Evolutionary conservation across 192 early-diverging fungal genomes (phyloP), one percentile per base, ranked within the genome.

Genomic region (Backusella tuberculispora): DNA sequence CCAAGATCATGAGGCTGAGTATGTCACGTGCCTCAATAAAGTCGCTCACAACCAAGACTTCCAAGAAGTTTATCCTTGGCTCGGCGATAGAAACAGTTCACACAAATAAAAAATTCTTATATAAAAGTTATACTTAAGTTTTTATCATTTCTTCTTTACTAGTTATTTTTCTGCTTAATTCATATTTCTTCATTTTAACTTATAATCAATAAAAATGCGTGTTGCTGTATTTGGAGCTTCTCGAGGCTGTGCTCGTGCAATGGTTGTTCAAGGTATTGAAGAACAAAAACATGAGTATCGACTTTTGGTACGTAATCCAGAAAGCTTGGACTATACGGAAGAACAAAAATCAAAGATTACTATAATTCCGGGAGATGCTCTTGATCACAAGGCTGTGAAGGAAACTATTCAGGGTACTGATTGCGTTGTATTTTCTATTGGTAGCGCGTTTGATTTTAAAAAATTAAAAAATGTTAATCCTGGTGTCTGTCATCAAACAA

Each of bases 331-430:
- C 21, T 86, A 79, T 73, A 82, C 78, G 6, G 50, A 72, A 2
- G 85, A 80, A 38, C 75, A 86, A 69, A 69, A 78, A 13, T 29
- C 42, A 43, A 78, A 74, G 50, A 72, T 86, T 6, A 76, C 63
- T 9, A 68, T 81, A 5, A 56, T 86, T 66, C 71, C 83, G 74
- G 85, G 85, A 70, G 80, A 84, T 45, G 84, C 84, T 0, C n/a
- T 72, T 34, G 66, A 71, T 63, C 72, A 72, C 37, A 64, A 74
- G 13, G 83, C 76, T 37, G 70, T 84, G 19, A 75, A 73, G 29
- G 67, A 48, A 63, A 64, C 85, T 41, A 76, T 86, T 45, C 71
- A 74, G 14, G 76, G 78, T 38, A 74, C 80, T 0, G 85, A 86
- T 46, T 24, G 78, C 10, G 69, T 84, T 6, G 64, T 86, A 14